Base-by-base conservation (phyloP, 164 flowering plant genomes). In the Chimonanthus salicifolius region DNA sequence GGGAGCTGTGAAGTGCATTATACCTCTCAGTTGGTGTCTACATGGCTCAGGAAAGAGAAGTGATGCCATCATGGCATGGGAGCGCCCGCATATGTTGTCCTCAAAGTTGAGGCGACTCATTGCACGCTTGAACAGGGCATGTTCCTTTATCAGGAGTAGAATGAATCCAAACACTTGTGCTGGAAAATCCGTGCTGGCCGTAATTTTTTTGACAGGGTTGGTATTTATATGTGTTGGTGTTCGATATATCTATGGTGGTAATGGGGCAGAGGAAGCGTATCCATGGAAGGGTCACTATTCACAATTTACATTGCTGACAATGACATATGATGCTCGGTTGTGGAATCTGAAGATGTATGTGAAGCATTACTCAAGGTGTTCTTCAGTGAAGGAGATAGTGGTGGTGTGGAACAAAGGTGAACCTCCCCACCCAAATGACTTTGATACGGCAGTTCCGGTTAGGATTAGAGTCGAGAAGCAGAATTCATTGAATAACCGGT, bases 331-430 rank as follows among this genome's bases (percentile, higher is more conserved):
- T 16, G 94, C 97, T 45, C 90, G 99, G 44, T 78, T 92, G 43
- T 94, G 98, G 99, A 94, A 94, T 68, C 78, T 94, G 84, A 92
- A 91, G 71, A 88, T 94, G 94, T 92, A 85, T 73, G 85, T 92
- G 49, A 90, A 88, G 74, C 99, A 92, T 80, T 94, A 94, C 83
- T 94, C 99, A 0, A 85, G 93, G 78, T 94, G 99, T 73, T 78
- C 97, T 6, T 94, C 99, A 0, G 98, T 94, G 60, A 80, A 83
- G 72, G 99, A 94, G 78, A 94, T 94, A 50, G 93, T 94, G 18
- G 94, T 94, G 46, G 88, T 92, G 18, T 94, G 99, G 97, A 92
- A 94, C 90, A 90, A 89, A 81, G 99, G 99, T 18, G 68, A 47
- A 11, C 94, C 92, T 49, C 96, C 98, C 1, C 67, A 80, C 4